Evolutionary conservation across 2,329 filamentous ascomycete species (phyloP).

Genomic region (Ceratocystis lukuohia): DNA sequence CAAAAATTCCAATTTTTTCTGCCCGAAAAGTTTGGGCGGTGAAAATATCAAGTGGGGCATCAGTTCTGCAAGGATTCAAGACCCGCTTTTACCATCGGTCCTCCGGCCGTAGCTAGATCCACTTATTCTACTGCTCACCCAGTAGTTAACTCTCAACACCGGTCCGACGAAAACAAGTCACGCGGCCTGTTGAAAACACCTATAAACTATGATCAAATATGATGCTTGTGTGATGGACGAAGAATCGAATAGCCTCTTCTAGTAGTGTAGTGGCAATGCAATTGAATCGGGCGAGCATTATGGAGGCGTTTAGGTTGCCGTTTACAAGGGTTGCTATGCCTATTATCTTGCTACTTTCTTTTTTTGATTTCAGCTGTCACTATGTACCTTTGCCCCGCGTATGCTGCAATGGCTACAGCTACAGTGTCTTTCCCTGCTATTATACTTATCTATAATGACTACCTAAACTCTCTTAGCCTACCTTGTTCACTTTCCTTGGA

Average conservation of each 20-base stretch:
- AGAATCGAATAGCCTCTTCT: too few relatives aligned
- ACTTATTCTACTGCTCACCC: background rate
- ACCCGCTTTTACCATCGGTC: background rate
- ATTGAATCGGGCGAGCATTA: too few relatives aligned
- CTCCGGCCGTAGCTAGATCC: background rate
- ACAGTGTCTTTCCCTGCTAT: constrained; percentile 4
- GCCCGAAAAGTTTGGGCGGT: constrained; percentile 28
- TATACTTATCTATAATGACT: constrained; percentile 47
- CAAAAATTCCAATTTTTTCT: constrained; percentile 21
- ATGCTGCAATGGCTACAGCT: background rate
- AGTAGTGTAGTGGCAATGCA: too few relatives aligned
- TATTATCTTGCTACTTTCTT: background rate
- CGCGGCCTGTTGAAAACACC: background rate
- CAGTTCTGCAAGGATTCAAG: background rate
- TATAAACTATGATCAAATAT: background rate
- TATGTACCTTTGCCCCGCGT: background rate
- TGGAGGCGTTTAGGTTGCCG: too few relatives aligned
- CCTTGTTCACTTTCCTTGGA: constrained; percentile 57
- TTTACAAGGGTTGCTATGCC: too few relatives aligned
- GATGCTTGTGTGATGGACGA: too few relatives aligned
- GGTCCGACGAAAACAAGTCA: background rate
- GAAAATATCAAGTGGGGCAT: constrained; percentile 19
- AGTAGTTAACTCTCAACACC: background rate
- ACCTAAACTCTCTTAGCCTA: constrained; percentile 59
- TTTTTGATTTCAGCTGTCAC: background rate